phyloP scores from a whole-genome alignment of 2,329 filamentous ascomycete species.

The Phaeosphaeria sp. region DNA sequence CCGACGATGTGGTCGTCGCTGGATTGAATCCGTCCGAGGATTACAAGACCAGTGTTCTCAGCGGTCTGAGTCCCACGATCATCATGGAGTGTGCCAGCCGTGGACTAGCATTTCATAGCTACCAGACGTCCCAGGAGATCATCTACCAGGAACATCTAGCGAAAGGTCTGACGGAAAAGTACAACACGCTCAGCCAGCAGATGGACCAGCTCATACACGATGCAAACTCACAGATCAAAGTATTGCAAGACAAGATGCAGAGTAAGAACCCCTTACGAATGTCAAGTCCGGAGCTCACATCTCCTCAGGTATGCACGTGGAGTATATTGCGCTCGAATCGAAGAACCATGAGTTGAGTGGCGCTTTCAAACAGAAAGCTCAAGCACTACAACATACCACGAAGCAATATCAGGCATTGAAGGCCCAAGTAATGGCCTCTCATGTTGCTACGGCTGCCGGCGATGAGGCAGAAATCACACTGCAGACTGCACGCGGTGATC shows the following conservation, averaged over 20 bases:
- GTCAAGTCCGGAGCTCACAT: neutral
- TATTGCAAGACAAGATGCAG: slow-evolving; percentile 69
- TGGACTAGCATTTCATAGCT: slow-evolving; percentile 83
- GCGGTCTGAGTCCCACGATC: slow-evolving; percentile 78
- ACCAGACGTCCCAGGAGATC: slow-evolving; percentile 84
- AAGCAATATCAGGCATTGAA: slow-evolving; percentile 65
- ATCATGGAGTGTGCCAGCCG: slow-evolving; percentile 88
- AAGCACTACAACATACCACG: slow-evolving; percentile 72
- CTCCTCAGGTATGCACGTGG: slow-evolving; percentile 61
- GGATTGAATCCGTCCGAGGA: slow-evolving; percentile 82
- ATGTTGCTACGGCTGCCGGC: slow-evolving; percentile 63
- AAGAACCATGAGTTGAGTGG: slow-evolving; percentile 76
- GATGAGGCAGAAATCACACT: slow-evolving; percentile 50
- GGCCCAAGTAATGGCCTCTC: slow-evolving; percentile 60
- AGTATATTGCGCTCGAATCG: slow-evolving; percentile 68
- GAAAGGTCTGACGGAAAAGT: slow-evolving; percentile 76
- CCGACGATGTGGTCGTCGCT: slow-evolving; percentile 76
- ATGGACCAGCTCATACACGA: slow-evolving; percentile 78
- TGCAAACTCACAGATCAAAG: slow-evolving; percentile 74
- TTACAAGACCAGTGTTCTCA: slow-evolving; percentile 86
- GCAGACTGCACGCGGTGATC: slow-evolving; percentile 35
- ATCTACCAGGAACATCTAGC: slow-evolving; percentile 79
- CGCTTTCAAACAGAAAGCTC: slow-evolving; percentile 73
- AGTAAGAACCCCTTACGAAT: slow-evolving; percentile 53
- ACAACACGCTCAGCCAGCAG: slow-evolving; percentile 67